Evolutionary conservation across 2,329 filamentous ascomycete species (phyloP), one percentile per base, ranked within the genome.

Genomic region (Diaporthe caulivora): DNA sequence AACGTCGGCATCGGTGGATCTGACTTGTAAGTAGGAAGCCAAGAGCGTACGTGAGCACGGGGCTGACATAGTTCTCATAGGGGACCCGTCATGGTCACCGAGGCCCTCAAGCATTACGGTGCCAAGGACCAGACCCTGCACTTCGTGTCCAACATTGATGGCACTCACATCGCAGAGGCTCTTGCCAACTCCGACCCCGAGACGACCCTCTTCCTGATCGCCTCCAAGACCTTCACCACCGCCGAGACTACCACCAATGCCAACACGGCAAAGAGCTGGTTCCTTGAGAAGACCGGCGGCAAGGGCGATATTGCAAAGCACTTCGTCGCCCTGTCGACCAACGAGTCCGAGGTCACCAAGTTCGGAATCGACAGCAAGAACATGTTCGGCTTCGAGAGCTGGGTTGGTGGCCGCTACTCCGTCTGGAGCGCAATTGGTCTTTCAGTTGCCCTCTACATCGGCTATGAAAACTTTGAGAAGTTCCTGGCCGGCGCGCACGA

Each of bases 111-210:
- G 90, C 90, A 95, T 82, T 99, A 99, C 84, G 94, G 94, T 64
- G 92, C 95, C 82, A 90, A 92, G 75, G 92, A 93, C 84, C 90
- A 95, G 87, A 98, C 92, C 77, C 90, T 98, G 58, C 96, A 98
- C 90, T 99, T 99, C 80, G 97, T 99, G 78, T 98, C 96, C 87
- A 99, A 99, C 90, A 98, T 99, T 82, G 97, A 99, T 83, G 97
- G 97, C 78, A 99, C 97, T 71, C 97, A 99, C 87, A 95, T 98
- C 83, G 94, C 95, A 62, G 97, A 99, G 87, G 95, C 97, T 67
- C 91, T 98, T 75, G 92, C 91, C 82, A 86, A 92, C 80, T 97
- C 96, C 11, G 92, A 99, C 84, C 96, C 96, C 64, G 97, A 99
- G 88, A 98, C 96, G 62, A 98, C 97, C n/a, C 93, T 99, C 77